Conservation (phyloP, 345 rosid genomes). For the Eucalyptus rudis region DNA sequence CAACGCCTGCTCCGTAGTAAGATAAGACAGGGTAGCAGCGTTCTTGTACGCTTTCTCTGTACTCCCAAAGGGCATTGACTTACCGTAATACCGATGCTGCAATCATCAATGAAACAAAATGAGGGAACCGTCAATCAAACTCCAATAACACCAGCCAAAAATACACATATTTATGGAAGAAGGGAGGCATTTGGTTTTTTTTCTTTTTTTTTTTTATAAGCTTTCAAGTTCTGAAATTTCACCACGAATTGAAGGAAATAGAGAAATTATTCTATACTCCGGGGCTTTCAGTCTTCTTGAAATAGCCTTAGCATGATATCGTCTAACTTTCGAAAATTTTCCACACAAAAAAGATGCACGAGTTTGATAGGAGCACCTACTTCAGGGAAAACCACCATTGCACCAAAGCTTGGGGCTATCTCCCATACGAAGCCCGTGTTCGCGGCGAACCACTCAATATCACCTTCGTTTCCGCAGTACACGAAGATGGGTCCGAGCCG, state of each 20-base stretch:
- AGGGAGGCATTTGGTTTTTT: background rate
- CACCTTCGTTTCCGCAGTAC: constrained; percentile 85
- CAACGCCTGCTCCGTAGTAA: constrained; percentile 89
- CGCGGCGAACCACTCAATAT: constrained; percentile 71
- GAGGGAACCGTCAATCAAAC: background rate
- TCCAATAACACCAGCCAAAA: background rate
- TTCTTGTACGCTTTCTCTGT: constrained; percentile 50
- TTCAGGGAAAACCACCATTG: constrained; percentile 75
- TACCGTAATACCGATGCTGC: constrained; percentile 84
- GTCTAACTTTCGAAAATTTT: background rate
- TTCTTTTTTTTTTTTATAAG: background rate
- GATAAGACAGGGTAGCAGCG: constrained; percentile 49
- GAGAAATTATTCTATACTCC: background rate
- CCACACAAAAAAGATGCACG: background rate
- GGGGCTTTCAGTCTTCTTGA: background rate
- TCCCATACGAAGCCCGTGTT: constrained; percentile 82
- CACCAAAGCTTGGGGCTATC: constrained; percentile 65
- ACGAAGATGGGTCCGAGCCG: constrained; percentile 59
- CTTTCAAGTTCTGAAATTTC: background rate
- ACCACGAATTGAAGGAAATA: background rate
- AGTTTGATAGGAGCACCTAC: constrained; percentile 4
- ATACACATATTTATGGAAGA: background rate
- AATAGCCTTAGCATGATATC: background rate
- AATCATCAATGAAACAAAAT: background rate
- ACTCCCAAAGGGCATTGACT: constrained; percentile 69